Conservation (phyloP, 2,329 filamentous ascomycete species). For the Colletotrichum gloeosporioides region DNA sequence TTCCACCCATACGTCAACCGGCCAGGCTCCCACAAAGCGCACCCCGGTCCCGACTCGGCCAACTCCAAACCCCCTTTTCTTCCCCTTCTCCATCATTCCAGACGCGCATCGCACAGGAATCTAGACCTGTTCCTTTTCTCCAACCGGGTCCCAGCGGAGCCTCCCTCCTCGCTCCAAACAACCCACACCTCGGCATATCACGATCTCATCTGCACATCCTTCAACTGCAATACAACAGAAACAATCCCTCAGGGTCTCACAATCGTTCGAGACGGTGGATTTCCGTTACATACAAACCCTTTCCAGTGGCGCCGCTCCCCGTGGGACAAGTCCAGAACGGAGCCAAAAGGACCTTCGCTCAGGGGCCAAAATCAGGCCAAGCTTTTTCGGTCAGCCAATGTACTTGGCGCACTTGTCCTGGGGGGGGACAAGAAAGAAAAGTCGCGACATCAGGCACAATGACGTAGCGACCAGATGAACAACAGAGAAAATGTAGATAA, state of each 20-base stretch:
- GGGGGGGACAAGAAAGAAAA: background rate
- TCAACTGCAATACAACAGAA: background rate
- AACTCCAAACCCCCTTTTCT: background rate
- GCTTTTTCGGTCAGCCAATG: background rate
- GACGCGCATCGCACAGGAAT: background rate
- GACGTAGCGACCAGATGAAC: background rate
- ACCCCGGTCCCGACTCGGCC: background rate
- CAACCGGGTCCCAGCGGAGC: background rate
- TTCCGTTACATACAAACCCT: background rate
- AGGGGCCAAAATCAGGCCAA: background rate
- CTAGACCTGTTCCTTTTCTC: rapidly evolving
- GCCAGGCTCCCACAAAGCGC: background rate
- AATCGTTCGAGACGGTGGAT: background rate
- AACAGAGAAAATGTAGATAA: background rate
- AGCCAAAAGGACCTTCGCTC: too few relatives aligned
- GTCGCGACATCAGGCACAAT: background rate
- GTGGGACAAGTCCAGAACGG: too few relatives aligned
- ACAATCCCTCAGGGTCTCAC: background rate
- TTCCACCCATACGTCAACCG: background rate
- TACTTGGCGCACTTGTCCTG: background rate
- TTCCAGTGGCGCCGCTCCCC: background rate
- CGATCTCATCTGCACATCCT: background rate
- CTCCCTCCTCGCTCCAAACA: background rate
- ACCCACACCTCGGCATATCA: background rate
- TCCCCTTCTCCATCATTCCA: background rate